Conservation (phyloP, 1,284 basidiomycete species). For the Apiotrichum brassicae region DNA sequence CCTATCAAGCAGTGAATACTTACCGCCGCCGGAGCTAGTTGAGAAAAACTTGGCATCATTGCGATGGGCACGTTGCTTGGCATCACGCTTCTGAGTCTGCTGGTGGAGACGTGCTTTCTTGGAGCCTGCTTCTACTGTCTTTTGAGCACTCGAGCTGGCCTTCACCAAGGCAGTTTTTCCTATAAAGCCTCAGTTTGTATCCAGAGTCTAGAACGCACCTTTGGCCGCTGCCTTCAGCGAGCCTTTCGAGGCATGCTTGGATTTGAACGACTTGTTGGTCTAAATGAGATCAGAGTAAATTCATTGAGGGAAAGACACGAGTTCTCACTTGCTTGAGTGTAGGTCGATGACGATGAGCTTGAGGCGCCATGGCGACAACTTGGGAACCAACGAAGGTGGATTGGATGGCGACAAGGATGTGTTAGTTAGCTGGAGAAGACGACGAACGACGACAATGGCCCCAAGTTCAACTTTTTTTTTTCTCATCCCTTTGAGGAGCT, state of each 20-base stretch:
- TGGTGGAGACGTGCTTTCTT: conserved; percentile 43
- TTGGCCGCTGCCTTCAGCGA: conserved; percentile 73
- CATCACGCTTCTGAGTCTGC: conserved; percentile 45
- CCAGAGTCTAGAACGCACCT: conserved; percentile 51
- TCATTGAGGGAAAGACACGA: too few relatives aligned
- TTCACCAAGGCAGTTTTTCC: conserved; percentile 56
- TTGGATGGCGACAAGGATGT: too few relatives aligned
- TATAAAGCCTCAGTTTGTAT: conserved; percentile 35
- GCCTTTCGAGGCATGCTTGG: conserved; percentile 75
- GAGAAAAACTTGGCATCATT: conserved; percentile 46
- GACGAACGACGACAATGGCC: too few relatives aligned
- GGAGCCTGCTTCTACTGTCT: conserved; percentile 26
- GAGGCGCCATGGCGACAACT: conserved; percentile 22
- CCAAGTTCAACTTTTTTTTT: too few relatives aligned
- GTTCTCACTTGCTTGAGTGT: conserved; percentile 70
- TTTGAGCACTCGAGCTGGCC: conserved; percentile 10
- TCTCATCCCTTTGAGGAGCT: too few relatives aligned
- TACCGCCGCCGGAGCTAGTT: conserved; percentile 44
- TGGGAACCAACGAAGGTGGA: too few relatives aligned
- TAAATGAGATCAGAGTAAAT: too few relatives aligned
- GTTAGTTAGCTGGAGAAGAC: too few relatives aligned
- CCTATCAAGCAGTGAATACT: neutral
- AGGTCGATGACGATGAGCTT: conserved; percentile 61
- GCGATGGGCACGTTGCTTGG: conserved; percentile 64
- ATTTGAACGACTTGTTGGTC: conserved; percentile 80